phyloP scores from a whole-genome alignment of 495 filamentous ascomycete genomes.

The Neurospora sp. region DNA sequence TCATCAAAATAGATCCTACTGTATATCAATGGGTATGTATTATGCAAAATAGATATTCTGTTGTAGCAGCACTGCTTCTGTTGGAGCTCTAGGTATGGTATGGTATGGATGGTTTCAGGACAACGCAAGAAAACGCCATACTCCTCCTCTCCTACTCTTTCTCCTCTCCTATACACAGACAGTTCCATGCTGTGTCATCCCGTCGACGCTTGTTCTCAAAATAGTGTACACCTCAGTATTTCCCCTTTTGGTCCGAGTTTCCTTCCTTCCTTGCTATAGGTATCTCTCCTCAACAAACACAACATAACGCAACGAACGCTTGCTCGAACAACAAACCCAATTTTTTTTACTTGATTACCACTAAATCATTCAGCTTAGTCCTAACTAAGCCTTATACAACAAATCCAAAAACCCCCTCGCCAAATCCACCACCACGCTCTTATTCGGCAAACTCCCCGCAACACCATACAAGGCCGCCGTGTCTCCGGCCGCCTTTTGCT shows the following conservation, averaged over 20 bases:
- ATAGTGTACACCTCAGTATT: background rate
- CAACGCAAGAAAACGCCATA: background rate
- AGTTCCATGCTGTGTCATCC: background rate
- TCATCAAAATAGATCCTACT: background rate
- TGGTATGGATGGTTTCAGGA: background rate
- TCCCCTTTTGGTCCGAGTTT: background rate
- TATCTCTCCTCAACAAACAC: background rate
- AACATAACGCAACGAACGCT: background rate
- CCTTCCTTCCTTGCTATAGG: background rate
- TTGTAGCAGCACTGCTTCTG: background rate
- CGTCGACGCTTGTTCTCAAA: background rate
- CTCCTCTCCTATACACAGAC: background rate
- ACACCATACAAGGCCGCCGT: conserved; percentile 89
- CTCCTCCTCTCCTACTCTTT: background rate
- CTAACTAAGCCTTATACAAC: conserved; percentile 71
- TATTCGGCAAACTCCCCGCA: conserved; percentile 88
- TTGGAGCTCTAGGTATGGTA: background rate
- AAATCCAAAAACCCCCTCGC: conserved; percentile 90
- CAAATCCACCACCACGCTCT: conserved; percentile 84
- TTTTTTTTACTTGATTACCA: too few relatives aligned
- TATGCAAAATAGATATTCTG: background rate
- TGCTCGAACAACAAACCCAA: background rate
- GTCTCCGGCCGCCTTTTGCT: conserved; percentile 46
- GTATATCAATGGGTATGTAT: background rate
- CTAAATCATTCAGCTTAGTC: too few relatives aligned